Conservation (phyloP, 495 filamentous ascomycete species). For the Bathelium albidoporum region DNA sequence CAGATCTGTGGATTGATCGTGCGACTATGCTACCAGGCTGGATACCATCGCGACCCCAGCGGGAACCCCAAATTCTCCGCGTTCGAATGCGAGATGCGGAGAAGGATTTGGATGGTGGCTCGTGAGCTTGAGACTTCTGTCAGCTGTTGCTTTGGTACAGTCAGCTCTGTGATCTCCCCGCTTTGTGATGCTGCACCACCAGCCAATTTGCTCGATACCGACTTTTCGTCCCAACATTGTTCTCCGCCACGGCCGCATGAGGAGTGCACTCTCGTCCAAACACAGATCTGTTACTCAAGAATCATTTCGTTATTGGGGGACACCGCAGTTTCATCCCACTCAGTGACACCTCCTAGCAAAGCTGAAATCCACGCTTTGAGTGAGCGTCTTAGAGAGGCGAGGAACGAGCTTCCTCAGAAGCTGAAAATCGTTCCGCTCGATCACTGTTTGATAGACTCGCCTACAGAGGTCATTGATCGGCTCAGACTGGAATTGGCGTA, state of each 20-base stretch:
- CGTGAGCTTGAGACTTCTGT: constrained; percentile 7
- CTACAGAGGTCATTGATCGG: constrained; percentile 1
- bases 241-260: constrained; percentile 2
- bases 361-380: neutral
- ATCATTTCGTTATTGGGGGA: constrained; percentile 5
- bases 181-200: constrained; percentile 1
- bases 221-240: neutral
- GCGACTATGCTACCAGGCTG: constrained; percentile 8
- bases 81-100: constrained; percentile 6
- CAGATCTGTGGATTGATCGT: neutral
- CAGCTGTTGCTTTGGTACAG: constrained; percentile 7
- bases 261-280: constrained; percentile 1
- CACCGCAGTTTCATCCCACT: constrained; percentile 3
- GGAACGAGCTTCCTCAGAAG: constrained; percentile 5
- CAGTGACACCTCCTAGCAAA: neutral
- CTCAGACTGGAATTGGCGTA: constrained; percentile 6
- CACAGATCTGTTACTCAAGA: neutral
- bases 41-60: constrained; percentile 9
- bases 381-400: neutral
- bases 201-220: constrained; percentile 4
- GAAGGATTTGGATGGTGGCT: constrained; percentile 4
- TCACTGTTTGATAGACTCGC: constrained; percentile 6
- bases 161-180: neutral
- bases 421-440: constrained; percentile 5
- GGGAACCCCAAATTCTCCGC: constrained; percentile 2